Evolutionary conservation across 2,329 filamentous ascomycete species (phyloP), one percentile per base, ranked within the genome.

Genomic region (Didymella arachidicola): DNA sequence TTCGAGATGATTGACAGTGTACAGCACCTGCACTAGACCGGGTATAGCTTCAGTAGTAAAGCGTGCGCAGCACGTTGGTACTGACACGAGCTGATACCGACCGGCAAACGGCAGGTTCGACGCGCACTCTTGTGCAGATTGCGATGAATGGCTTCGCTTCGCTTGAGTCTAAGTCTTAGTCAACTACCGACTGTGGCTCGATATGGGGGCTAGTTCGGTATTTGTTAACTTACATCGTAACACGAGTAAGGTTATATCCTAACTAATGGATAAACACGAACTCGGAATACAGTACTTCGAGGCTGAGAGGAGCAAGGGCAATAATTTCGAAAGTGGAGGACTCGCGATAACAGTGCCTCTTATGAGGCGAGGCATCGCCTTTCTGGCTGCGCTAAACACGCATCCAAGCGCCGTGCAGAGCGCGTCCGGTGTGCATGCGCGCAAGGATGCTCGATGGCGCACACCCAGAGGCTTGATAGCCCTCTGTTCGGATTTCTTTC

Each of bases 331-430:
- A 38, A 18, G 27, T 22, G 26, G 45, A 39, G 34, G 26, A 42
- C 34, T 41, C 32, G 27, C 26, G 34, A 54, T 41, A 45, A 59
- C 52, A 41, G 54, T 59, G 64, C 42, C 62, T 57, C 60, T 67
- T 64, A 66, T 66, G 59, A 57, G 56, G 53, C 41, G 51, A 61
- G 44, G 49, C 52, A 36, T 59, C 53, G 61, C 66, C 66, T 53
- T 62, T 48, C 52, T 42, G 51, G 54, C 47, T 52, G 62, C 63
- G 58, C 65, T 71, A 71, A 61, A 61, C 62, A 69, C 67, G 57
- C 68, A 71, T 60, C 67, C 63, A 67, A 76, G 68, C 68, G 65
- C 60, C 54, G 50, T 69, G 68, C 69, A 72, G 63, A 66, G 47
- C 43, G 58, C 56, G 56, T 73, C 66, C 70, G 69, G 73, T 74